Evolutionary conservation across 352 stramenopile genomes (phyloP).

Genomic region (Globisporangium polare): DNA sequence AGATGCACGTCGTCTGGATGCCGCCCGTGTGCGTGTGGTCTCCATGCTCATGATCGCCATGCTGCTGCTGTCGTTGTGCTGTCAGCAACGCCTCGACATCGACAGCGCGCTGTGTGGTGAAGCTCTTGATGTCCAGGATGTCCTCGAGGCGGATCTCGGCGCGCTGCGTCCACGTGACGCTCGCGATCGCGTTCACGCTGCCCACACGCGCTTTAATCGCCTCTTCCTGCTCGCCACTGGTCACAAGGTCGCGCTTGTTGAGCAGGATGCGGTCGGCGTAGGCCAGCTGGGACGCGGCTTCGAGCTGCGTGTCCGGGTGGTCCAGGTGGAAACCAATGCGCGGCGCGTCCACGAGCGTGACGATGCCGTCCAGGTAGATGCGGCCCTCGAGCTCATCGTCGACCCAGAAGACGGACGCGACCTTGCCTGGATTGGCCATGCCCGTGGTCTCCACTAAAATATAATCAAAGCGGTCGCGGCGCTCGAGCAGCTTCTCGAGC

Average conservation of each 20-base stretch:
- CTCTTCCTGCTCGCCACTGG: conserved; percentile 28
- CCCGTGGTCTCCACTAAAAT: conserved; percentile 95
- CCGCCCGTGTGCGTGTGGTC: conserved; percentile 41
- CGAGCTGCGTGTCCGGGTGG: conserved; percentile 46
- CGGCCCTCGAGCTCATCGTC: conserved; percentile 89
- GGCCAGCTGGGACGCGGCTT: conserved; percentile 95
- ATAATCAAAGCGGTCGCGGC: conserved; percentile 84
- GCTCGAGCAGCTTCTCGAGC: conserved; percentile 79
- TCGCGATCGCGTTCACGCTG: conserved; percentile 67
- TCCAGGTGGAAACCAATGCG: conserved; percentile 82
- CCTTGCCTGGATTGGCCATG: conserved; percentile 92
- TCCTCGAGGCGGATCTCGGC: conserved; percentile 55
- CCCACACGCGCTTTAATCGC: conserved; percentile 40
- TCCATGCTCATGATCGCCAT: conserved; percentile 19
- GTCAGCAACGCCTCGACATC: conserved; percentile 49
- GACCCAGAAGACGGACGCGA: conserved; percentile 96
- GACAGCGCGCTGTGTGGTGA: conserved; percentile 59
- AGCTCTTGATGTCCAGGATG: conserved; percentile 78
- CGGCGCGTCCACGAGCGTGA: conserved; percentile 97
- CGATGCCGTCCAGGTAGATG: conserved; percentile 93
- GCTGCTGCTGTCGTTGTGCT: conserved; percentile 10
- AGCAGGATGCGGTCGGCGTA: conserved; percentile 98
- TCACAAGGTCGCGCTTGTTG: conserved; percentile 98
- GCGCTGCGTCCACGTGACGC: conserved; percentile 55
- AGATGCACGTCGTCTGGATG: conserved; percentile 71